phyloP scores from a whole-genome alignment of 1,139 yeast genomes.

The Candida dubliniensis region DNA sequence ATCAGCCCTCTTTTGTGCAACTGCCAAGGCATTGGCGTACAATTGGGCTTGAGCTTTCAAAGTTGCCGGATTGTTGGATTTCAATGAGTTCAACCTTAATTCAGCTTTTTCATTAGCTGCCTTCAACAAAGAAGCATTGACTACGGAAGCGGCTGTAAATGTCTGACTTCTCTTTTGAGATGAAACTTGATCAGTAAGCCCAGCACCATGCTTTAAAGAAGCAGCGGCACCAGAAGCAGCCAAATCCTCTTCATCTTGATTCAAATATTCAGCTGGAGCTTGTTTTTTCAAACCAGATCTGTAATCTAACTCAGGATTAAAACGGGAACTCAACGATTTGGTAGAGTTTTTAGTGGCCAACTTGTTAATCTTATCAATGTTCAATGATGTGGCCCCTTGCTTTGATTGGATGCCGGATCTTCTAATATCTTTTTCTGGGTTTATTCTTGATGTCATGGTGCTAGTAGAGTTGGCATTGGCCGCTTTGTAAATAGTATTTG shows the following conservation, averaged over 20 bases:
- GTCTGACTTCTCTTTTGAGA: slow-evolving; percentile 32
- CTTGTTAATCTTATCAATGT: slow-evolving; percentile 43
- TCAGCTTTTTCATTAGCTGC: slow-evolving; percentile 64
- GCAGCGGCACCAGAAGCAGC: slow-evolving; percentile 46
- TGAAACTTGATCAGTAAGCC: slow-evolving; percentile 26
- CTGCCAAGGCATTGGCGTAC: slow-evolving; percentile 49
- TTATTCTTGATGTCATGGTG: slow-evolving; percentile 48
- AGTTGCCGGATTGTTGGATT: slow-evolving; percentile 34
- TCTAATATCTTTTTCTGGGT: slow-evolving; percentile 43
- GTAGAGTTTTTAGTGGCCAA: slow-evolving; percentile 47
- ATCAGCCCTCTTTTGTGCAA: slow-evolving; percentile 68
- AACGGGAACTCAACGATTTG: slow-evolving; percentile 41
- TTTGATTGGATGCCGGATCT: slow-evolving; percentile 48
- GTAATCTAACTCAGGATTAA: slow-evolving; percentile 46
- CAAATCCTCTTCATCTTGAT: slow-evolving; percentile 29
- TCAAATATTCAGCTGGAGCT: slow-evolving; percentile 28
- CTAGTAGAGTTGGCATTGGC: slow-evolving; percentile 46
- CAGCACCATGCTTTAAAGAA: slow-evolving; percentile 32
- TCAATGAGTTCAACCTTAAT: slow-evolving; percentile 44
- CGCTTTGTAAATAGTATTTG: slow-evolving; percentile 37
- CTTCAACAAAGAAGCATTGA: slow-evolving; percentile 57
- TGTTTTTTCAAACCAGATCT: slow-evolving; percentile 39
- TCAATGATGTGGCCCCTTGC: slow-evolving; percentile 24
- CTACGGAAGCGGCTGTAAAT: slow-evolving; percentile 44
- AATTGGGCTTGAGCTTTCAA: slow-evolving; percentile 44